Percentiles rank a stretch among this genome's conserved stretches.
phyloP scores from a whole-genome alignment of 192 early-diverging fungal species.

The Helicostylum pulchrum region DNA sequence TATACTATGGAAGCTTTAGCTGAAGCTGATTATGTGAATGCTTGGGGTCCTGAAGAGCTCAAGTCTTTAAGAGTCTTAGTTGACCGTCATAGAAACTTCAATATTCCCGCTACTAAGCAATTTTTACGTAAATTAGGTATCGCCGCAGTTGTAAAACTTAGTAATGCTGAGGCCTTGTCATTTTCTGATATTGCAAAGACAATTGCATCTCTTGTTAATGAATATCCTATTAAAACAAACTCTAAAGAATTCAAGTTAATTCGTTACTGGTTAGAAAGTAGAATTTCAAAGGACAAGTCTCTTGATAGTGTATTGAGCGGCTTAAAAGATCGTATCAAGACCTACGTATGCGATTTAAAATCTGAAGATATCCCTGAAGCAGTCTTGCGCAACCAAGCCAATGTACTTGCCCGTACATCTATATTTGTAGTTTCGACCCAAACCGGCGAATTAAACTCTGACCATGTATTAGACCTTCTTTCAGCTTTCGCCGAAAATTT shows the following conservation, averaged over 20 bases:
- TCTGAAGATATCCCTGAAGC: conserved; percentile 22
- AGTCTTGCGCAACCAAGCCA: conserved; percentile 24
- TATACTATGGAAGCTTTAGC: conserved; percentile 29
- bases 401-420: conserved; percentile 20
- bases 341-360: conserved; percentile 21
- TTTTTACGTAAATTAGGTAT: conserved; percentile 26
- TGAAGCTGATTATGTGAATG: conserved; percentile 8
- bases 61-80: conserved; percentile 31
- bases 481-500: conserved; percentile 8
- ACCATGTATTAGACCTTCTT: conserved; percentile 2
- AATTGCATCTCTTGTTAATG: conserved; percentile 22
- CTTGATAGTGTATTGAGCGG: conserved; percentile 2
- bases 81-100: conserved; percentile 29
- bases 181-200: conserved; percentile 37
- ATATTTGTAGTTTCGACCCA: conserved; percentile 18
- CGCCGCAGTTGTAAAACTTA: conserved; percentile 4
- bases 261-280: conserved; percentile 11
- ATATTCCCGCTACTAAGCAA: conserved; percentile 19
- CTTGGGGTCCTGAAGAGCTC: conserved; percentile 33
- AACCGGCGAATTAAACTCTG: not conserved
- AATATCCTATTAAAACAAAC: conserved; percentile 14
- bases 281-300: conserved; percentile 3
- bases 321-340: conserved; percentile 15
- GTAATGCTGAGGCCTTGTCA: conserved; percentile 11
- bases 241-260: conserved; percentile 20